Evolutionary conservation across 139 green algal species (phyloP).

Genomic region (Closterium sp.): DNA sequence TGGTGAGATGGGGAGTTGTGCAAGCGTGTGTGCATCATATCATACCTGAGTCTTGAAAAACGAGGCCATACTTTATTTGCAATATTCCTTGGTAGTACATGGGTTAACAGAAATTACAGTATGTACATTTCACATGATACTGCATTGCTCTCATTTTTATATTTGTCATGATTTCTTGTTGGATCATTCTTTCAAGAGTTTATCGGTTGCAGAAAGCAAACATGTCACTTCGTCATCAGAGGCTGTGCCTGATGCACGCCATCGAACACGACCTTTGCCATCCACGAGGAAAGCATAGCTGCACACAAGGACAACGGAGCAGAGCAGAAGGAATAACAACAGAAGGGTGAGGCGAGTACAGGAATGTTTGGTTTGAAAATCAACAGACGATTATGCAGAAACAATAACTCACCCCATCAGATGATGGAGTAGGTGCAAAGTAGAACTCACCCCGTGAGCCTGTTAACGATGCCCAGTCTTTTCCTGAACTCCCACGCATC

Average conservation of each 20-base stretch:
- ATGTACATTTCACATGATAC: no score
- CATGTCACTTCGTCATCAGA: background rate
- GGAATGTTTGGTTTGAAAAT: no score
- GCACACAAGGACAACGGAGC: background rate
- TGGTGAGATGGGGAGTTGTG: no score
- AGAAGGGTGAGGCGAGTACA: no score
- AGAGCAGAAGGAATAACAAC: background rate
- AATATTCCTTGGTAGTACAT: no score
- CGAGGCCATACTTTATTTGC: no score
- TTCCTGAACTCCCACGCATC: background rate
- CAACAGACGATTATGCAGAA: background rate
- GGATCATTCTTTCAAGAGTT: background rate
- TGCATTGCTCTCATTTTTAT: no score
- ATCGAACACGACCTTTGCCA: background rate
- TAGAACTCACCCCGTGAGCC: background rate
- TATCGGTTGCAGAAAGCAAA: background rate
- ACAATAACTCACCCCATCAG: background rate
- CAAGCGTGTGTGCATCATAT: no score
- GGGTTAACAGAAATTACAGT: no score
- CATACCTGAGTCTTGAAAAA: no score
- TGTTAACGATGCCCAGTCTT: background rate
- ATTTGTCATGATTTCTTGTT: no score
- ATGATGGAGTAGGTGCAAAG: no score
- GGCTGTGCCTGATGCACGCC: background rate
- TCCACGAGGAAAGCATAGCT: background rate